These are phyloP conservation scores for Bothriochloa decipiens DNA, from an alignment of 176 grass and related monocot genomes.

Conservation along the genomic window DNA sequence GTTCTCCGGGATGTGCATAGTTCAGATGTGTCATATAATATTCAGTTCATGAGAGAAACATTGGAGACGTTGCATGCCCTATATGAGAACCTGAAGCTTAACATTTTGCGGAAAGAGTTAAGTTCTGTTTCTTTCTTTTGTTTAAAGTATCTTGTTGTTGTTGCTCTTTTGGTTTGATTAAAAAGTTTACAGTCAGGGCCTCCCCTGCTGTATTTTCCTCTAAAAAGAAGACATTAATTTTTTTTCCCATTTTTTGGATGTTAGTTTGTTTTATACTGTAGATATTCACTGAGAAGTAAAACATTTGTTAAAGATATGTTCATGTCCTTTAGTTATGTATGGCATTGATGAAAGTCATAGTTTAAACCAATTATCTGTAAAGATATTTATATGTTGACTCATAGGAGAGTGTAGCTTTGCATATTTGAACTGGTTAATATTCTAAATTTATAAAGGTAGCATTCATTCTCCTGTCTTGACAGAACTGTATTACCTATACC, in stretches of 20 bases:
- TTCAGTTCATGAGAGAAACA: conserved; percentile 67
- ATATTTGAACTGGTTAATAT: neutral
- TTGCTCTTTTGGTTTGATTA: too few species aligned
- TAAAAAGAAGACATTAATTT: neutral
- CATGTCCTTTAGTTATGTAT: conserved; percentile 27
- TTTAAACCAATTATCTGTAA: neutral
- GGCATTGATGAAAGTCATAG: conserved; percentile 43
- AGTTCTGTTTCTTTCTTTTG: conserved; percentile 46
- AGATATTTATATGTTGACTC: neutral
- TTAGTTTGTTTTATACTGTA: conserved; percentile 17
- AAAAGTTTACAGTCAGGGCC: too few species aligned
- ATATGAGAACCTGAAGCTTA: conserved; percentile 93
- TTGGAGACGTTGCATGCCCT: conserved; percentile 85
- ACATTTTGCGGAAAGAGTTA: conserved; percentile 92
- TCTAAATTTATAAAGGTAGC: neutral
- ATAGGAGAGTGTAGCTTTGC: neutral
- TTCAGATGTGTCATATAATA: conserved; percentile 57
- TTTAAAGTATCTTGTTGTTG: neutral
- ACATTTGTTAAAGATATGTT: conserved; percentile 19
- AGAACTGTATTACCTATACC: neutral
- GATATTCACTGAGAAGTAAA: conserved; percentile 10
- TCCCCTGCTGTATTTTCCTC: too few species aligned
- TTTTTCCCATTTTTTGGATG: neutral
- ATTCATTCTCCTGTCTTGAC: conserved; percentile 2
- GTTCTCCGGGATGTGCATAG: conserved; percentile 48